Evolutionary conservation across 352 stramenopile species (phyloP).

Genomic region (Pythium inflatum): DNA sequence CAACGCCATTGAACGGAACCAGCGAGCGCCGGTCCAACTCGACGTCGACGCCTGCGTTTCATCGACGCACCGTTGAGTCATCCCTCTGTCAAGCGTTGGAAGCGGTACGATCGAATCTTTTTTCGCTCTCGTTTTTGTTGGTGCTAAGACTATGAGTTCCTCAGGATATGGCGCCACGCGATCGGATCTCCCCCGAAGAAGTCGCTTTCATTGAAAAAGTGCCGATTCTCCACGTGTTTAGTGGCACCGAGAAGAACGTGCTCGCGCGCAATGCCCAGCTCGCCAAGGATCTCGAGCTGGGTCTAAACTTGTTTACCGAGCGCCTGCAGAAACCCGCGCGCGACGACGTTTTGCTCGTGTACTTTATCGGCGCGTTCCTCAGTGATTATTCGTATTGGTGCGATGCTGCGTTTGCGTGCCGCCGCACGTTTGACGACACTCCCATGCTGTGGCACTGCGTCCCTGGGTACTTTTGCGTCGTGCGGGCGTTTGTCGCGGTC

Average conservation of each 20-base stretch:
- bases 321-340: constrained; percentile 54
- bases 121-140: background rate
- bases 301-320: constrained; percentile 58
- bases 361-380: constrained; percentile 74
- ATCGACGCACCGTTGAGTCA: constrained; percentile 27
- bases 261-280: constrained; percentile 44
- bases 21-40: background rate
- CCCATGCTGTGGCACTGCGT: constrained; percentile 77
- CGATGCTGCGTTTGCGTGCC: constrained; percentile 20
- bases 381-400: constrained; percentile 70
- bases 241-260: constrained; percentile 49
- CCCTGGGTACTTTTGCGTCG: constrained; percentile 74
- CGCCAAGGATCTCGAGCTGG: constrained; percentile 54
- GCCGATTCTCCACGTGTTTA: constrained; percentile 50
- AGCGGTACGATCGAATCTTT: constrained; percentile 1
- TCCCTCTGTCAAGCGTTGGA: constrained; percentile 27
- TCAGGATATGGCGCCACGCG: no score
- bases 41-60: background rate
- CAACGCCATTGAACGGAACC: background rate
- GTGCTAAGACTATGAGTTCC: no score
- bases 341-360: constrained; percentile 66
- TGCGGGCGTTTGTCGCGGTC: constrained; percentile 66
- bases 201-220: constrained; percentile 42
- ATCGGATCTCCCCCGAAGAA: constrained; percentile 24
- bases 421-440: background rate